phyloP scores from a whole-genome alignment of 306 rosid genomes.

The Quercus agrifolia region DNA sequence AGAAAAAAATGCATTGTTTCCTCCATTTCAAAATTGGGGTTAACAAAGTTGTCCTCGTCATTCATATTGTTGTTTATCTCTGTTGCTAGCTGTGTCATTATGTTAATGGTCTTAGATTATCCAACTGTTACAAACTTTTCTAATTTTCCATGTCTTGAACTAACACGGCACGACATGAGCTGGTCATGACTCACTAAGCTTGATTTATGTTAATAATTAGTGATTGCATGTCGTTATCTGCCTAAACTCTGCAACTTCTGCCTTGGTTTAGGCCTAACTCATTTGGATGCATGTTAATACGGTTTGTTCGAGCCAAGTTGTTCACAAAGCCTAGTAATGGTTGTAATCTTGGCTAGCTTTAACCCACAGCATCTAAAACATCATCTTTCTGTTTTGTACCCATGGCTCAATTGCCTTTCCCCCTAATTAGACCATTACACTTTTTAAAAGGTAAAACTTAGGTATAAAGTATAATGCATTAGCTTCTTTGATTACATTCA shows the following conservation, averaged over 20 bases:
- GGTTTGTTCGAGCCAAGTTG: background rate
- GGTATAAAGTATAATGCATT: no score
- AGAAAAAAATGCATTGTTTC: constrained; percentile 9
- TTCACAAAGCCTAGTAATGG: background rate
- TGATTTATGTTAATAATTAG: background rate
- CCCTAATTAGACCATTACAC: no score
- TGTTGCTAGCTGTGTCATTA: constrained; percentile 4
- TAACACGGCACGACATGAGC: background rate
- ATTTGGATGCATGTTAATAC: background rate
- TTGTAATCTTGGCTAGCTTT: no score
- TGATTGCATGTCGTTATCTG: background rate
- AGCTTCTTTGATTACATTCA: no score
- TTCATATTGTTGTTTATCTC: constrained; percentile 11
- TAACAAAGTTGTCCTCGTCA: constrained; percentile 19
- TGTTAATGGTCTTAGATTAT: constrained; percentile 21
- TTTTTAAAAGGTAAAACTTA: no score
- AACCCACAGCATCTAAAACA: no score
- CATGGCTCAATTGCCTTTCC: no score
- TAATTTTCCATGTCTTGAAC: constrained; percentile 4
- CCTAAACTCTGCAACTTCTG: background rate
- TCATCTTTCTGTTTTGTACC: no score
- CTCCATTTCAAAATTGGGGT: constrained; percentile 19
- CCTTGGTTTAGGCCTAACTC: background rate
- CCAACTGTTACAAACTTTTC: background rate
- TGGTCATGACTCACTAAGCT: background rate